A percentile compares a stretch with the other conserved stretches of the same genome.
These are phyloP conservation scores for Asterophora parasitica DNA, from an alignment of 768 basidiomycete species.

Conservation along the genomic window DNA sequence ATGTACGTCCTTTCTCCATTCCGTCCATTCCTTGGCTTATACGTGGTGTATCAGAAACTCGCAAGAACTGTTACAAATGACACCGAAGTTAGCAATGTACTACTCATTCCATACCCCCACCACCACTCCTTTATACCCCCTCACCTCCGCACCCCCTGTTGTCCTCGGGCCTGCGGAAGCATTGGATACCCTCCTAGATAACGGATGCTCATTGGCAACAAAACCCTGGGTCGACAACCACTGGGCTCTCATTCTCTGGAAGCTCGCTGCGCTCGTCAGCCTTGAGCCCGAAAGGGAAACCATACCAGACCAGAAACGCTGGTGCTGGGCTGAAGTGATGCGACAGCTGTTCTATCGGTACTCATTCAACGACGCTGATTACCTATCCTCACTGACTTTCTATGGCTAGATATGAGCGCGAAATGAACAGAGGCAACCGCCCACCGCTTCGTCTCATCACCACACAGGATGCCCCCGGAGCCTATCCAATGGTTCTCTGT, in stretches of 20 bases:
- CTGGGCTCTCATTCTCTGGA: slow-evolving; percentile 91
- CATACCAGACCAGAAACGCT: slow-evolving; percentile 46
- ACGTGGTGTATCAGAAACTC: slow-evolving; percentile 35
- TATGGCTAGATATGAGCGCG: slow-evolving; percentile 77
- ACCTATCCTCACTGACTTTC: background rate
- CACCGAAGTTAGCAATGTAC: slow-evolving; percentile 48
- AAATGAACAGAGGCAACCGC: slow-evolving; percentile 71
- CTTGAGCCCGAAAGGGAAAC: slow-evolving; percentile 62
- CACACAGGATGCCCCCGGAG: slow-evolving; percentile 76
- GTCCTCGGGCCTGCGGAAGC: slow-evolving; percentile 50
- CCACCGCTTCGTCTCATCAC: slow-evolving; percentile 79
- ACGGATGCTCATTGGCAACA: slow-evolving; percentile 66
- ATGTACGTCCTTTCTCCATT: slow-evolving; percentile 36
- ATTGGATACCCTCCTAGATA: slow-evolving; percentile 45
- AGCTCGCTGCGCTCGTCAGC: slow-evolving; percentile 79
- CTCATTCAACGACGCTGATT: background rate
- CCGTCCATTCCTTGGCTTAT: slow-evolving; percentile 5
- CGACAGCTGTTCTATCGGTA: slow-evolving; percentile 85
- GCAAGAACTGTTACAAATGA: slow-evolving; percentile 49
- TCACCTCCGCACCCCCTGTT: slow-evolving; percentile 15
- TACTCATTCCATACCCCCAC: slow-evolving; percentile 51
- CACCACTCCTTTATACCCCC: slow-evolving; percentile 20
- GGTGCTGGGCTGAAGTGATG: slow-evolving; percentile 82
- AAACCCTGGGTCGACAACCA: slow-evolving; percentile 89
- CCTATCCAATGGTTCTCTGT: slow-evolving; percentile 80